A percentile compares a stretch with the other conserved stretches of the same genome.
These are phyloP conservation scores for Copromyces sp. DNA, from an alignment of 495 filamentous ascomycete species.

Conservation along the genomic window DNA sequence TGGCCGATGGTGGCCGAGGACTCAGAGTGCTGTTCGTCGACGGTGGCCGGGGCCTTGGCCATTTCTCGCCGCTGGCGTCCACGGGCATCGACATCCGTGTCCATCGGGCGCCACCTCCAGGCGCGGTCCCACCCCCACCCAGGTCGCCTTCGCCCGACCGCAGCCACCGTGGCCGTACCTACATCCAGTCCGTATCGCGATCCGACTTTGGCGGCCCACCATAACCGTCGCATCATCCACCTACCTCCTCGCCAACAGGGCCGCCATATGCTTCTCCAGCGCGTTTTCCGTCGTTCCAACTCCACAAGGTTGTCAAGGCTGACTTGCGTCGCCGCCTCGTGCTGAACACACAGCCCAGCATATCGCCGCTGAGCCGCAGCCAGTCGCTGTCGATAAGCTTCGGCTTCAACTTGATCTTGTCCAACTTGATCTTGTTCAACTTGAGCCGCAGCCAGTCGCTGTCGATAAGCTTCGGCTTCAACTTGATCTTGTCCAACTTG, in stretches of 20 bases:
- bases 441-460: background rate
- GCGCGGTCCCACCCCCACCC: constrained; percentile 17
- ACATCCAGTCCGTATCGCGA: constrained; percentile 25
- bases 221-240: too few relatives aligned
- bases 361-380: background rate
- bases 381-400: background rate
- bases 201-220: background rate
- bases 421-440: too few relatives aligned
- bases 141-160: background rate
- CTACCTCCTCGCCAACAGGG: too few relatives aligned
- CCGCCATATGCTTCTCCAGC: too few relatives aligned
- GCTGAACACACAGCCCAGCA: background rate
- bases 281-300: too few relatives aligned
- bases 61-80: background rate
- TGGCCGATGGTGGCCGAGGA: background rate
- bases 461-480: background rate
- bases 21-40: background rate
- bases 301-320: too few relatives aligned
- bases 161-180: constrained; percentile 21
- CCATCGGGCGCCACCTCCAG: constrained; percentile 18
- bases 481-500: too few relatives aligned
- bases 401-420: background rate
- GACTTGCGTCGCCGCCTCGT: too few relatives aligned
- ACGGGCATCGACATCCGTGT: constrained; percentile 33
- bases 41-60: too few relatives aligned